Base-by-base conservation (phyloP, 2,329 filamentous ascomycete species). In the Cladophialophora yegresii region DNA sequence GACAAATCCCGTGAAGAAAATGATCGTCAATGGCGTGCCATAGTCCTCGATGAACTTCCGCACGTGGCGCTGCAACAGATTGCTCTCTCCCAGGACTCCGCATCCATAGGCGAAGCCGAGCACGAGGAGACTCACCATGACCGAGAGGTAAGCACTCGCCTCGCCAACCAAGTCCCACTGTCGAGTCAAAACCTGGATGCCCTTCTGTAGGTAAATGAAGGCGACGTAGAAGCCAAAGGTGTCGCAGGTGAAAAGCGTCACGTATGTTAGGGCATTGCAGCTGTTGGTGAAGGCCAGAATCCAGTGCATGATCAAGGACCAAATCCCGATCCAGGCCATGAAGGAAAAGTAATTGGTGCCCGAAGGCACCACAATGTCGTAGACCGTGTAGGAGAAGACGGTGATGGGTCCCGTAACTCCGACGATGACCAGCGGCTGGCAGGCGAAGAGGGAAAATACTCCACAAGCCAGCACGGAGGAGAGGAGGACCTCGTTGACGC, bases 161-260 rank as follows among this genome's bases (percentile, higher is more conserved):
- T 89, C 84, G 55, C 81, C 83, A 63, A 70, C 81, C 77, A 75
- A 81, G 73, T 72, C 79, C 76, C 90, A 92, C 72, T 96, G 89
- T 12, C 89, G 84, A 50, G 87, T 88, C 22, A 96, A 83, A 13
- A 96, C 90, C 77, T 96, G 91, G 67, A 96, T 89, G 16, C 92
- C 92, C 77, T 96, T 96, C 73, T 96, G 91, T 22, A 96, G 82
- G 74, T 96, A 96, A 76, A 96, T 93, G 74, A 90, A 92, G 62
- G 92, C 92, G 54, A 96, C 92, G 74, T 96, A 96, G 79, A 96
- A 96, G 57, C 92, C 92, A 70, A 96, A 96, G 72, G 93, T 95
- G 76, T 96, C 92, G 78, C 92, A 96, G 26, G 91, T 92, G 75
- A 96, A 96, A 13, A 91, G 85, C 0, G 92, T 96, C 23, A 96